Percentiles rank a stretch among this genome's conserved stretches.
These are phyloP conservation scores for Trichoderma brevicompactum DNA, from an alignment of 2,329 filamentous ascomycete species.

Conservation along the genomic window DNA sequence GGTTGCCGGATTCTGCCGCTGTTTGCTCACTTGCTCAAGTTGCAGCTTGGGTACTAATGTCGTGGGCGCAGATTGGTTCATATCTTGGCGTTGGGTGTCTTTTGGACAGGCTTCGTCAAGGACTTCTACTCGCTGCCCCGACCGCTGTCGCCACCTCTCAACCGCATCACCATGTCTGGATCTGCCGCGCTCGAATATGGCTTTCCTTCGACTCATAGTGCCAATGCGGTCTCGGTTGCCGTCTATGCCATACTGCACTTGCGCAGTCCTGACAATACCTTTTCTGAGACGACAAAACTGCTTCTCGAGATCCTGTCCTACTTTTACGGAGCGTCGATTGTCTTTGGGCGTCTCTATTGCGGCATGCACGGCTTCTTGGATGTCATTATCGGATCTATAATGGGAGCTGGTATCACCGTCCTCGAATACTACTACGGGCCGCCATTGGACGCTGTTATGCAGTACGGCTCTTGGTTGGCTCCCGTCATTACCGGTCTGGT, in stretches of 20 bases:
- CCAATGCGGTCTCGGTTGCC: slow-evolving; percentile 93
- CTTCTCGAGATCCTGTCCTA: slow-evolving; percentile 72
- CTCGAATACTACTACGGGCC: slow-evolving; percentile 65
- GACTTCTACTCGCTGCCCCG: slow-evolving; percentile 91
- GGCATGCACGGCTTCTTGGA: slow-evolving; percentile 99
- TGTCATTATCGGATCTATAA: slow-evolving; percentile 76
- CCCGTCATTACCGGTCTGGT: slow-evolving; percentile 66
- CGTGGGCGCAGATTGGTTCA: slow-evolving; percentile 62
- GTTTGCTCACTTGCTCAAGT: background rate
- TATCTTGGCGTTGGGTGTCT: slow-evolving; percentile 77
- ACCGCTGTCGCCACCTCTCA: slow-evolving; percentile 86
- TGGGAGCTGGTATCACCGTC: slow-evolving; percentile 70
- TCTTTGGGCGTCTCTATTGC: slow-evolving; percentile 91
- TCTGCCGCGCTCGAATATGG: slow-evolving; percentile 95
- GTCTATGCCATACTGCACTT: slow-evolving; percentile 79
- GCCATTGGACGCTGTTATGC: slow-evolving; percentile 71
- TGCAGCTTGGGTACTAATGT: slow-evolving; percentile 33
- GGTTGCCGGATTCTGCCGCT: background rate
- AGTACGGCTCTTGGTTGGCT: slow-evolving; percentile 65
- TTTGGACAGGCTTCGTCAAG: slow-evolving; percentile 91
- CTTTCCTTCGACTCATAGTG: slow-evolving; percentile 95
- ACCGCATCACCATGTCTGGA: slow-evolving; percentile 96
- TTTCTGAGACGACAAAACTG: slow-evolving; percentile 62
- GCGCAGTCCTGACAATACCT: slow-evolving; percentile 64
- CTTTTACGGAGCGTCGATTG: slow-evolving; percentile 86